Base-by-base conservation (phyloP, 225 moss, liverwort and hornwort genomes). In the Physcomitrellopsis africana region DNA sequence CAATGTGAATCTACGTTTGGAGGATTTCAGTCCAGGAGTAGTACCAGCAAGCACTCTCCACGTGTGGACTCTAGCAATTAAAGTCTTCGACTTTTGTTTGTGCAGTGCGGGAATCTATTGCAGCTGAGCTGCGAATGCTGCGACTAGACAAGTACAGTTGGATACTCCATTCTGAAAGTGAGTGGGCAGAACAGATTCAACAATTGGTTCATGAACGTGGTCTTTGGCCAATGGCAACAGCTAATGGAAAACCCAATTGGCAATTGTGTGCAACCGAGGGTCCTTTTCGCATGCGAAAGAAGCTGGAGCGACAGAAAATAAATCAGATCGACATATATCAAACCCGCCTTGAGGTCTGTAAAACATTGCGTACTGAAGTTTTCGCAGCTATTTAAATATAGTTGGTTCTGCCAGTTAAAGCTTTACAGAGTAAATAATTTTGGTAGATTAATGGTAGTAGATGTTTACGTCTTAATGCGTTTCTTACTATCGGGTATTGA, bases 241-340 rank as follows among this genome's bases (percentile, higher is more conserved):
- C 81, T 42, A 85, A 89, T 60, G 92, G 87, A 68, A 93, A 93
- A 61, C 84, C 90, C 11, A 67, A 86, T 60, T 95, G 95, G 95
- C 93, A 93, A 69, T 85, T 99, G 73, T 92, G 89, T 83, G 83
- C 92, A 56, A 99, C 92, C 65, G 99, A 99, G 84, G 99, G 99
- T 37, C 99, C 99, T 77, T 99, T 93, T 63, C 91, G 99, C 65
- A 99, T 99, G 99, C 86, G 99, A 76, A 99, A 99, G 81, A 99
- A 93, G 84, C 76, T 99, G 32, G 95, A 99, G 84, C 90, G 95
- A 62, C 86, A 86, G 49, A 95, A 94, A 75, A 84, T 92, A 44
- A 83, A 90, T 69, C 80, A 88, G 78, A 83, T 84, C 60, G 82
- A 84, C 51, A 87, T 91, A 19, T 69, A 77, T 68, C 80, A 81